phyloP scores from a whole-genome alignment of 768 basidiomycete genomes.

The Amanita thiersii region DNA sequence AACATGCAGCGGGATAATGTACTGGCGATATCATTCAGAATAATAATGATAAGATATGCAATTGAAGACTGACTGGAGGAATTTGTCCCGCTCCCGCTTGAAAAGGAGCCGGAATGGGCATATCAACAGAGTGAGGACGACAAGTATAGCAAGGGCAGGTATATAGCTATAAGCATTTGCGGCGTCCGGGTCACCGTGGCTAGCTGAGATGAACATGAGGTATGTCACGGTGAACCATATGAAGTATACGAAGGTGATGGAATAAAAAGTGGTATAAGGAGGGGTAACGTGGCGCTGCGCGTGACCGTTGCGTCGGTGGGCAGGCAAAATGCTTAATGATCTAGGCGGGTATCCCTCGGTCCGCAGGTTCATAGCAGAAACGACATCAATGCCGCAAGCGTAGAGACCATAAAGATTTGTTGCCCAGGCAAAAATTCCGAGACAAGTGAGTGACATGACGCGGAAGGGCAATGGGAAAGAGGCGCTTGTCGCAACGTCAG shows the following conservation, averaged over 20 bases:
- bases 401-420: slow-evolving; percentile 85
- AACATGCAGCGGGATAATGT: slow-evolving; percentile 68
- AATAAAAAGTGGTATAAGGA: slow-evolving; percentile 59
- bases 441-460: slow-evolving; percentile 67
- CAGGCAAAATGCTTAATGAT: slow-evolving; percentile 15
- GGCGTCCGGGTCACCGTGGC: slow-evolving; percentile 43
- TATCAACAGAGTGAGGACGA: slow-evolving; percentile 46
- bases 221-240: slow-evolving; percentile 60
- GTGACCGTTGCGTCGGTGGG: slow-evolving; percentile 20
- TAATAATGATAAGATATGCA: slow-evolving; percentile 6
- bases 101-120: slow-evolving; percentile 62
- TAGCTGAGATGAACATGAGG: slow-evolving; percentile 55
- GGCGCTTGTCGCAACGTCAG: slow-evolving; percentile 41
- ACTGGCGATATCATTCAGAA: slow-evolving; percentile 29
- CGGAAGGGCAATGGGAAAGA: slow-evolving; percentile 89
- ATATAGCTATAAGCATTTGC: slow-evolving; percentile 76
- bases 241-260: slow-evolving; percentile 53
- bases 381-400: slow-evolving; percentile 64
- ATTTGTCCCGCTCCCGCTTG: slow-evolving; percentile 67
- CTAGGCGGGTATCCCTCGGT: slow-evolving; percentile 22
- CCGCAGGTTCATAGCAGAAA: slow-evolving; percentile 60
- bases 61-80: slow-evolving; percentile 57
- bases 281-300: slow-evolving; percentile 29
- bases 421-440: slow-evolving; percentile 88
- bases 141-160: slow-evolving; percentile 58